Evolutionary conservation across 2,329 filamentous ascomycete species (phyloP).

Genomic region (Calonectria leucothoes): DNA sequence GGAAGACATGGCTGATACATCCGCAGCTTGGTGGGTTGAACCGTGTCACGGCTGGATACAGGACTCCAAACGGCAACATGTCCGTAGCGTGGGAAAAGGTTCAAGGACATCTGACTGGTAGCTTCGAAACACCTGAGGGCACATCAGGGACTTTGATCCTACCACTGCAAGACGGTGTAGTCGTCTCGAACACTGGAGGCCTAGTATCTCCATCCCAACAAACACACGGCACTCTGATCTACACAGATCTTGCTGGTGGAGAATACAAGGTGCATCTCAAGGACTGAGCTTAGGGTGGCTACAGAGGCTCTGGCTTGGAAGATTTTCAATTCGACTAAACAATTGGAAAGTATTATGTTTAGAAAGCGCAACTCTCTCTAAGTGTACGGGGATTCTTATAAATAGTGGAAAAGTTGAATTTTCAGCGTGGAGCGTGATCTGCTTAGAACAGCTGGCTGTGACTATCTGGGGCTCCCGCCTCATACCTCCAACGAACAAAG

Average conservation of each 20-base stretch:
- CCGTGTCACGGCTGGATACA: not conserved
- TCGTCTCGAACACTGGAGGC: not conserved
- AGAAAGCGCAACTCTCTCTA: no score
- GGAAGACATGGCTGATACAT: not conserved
- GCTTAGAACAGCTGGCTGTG: no score
- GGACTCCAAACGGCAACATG: not conserved
- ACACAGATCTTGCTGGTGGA: not conserved
- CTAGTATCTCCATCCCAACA: not conserved
- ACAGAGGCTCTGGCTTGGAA: no score
- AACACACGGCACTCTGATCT: not conserved
- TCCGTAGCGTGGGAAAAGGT: not conserved
- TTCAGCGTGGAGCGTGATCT: no score
- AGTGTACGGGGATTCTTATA: no score
- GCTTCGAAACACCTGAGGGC: not conserved
- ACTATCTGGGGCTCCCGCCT: no score
- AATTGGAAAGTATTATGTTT: no score
- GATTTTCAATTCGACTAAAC: no score
- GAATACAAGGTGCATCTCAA: not conserved
- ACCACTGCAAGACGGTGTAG: not conserved
- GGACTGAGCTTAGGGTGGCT: not conserved
- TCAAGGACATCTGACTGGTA: not conserved
- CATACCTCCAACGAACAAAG: no score
- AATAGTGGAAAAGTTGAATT: no score
- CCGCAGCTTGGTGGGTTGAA: not conserved
- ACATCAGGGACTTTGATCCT: not conserved